A percentile compares a stretch with the other conserved stretches of the same genome.
These are phyloP conservation scores for Ceratocystis papillata DNA, from an alignment of 2,329 filamentous ascomycete species.

Conservation along the genomic window DNA sequence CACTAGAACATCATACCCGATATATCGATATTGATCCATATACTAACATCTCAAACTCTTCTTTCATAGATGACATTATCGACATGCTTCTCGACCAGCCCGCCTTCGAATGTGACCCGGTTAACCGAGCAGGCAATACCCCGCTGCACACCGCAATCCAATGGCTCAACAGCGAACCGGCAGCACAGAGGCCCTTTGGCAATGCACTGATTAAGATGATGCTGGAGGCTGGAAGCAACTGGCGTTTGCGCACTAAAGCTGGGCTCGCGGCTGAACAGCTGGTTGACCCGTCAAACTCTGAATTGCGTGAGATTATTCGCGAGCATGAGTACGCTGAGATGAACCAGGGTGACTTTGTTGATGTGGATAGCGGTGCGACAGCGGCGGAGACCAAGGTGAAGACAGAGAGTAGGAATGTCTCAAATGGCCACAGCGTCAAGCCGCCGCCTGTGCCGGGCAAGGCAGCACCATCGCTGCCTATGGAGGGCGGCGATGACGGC, in stretches of 20 bases:
- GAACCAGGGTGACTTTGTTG: conserved; percentile 49
- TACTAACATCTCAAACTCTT: background rate
- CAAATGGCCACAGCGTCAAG: background rate
- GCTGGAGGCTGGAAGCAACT: conserved; percentile 61
- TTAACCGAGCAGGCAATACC: conserved; percentile 60
- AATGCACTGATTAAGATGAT: conserved; percentile 63
- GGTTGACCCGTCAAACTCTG: conserved; percentile 58
- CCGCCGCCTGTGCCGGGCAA: conserved; percentile 24
- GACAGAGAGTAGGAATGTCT: background rate
- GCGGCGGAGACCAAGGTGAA: background rate
- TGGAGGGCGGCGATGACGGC: conserved; percentile 42
- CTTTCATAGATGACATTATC: conserved; percentile 57
- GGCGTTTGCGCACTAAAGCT: conserved; percentile 55
- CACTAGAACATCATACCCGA: too few relatives aligned
- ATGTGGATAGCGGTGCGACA: conserved; percentile 28
- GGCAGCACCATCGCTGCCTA: conserved; percentile 24
- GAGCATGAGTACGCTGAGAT: conserved; percentile 57
- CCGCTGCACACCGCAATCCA: conserved; percentile 69
- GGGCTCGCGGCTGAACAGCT: conserved; percentile 61
- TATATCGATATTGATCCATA: too few relatives aligned
- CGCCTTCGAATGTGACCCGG: conserved; percentile 72
- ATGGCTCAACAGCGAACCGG: conserved; percentile 59
- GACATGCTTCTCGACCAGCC: conserved; percentile 74
- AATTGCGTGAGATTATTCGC: conserved; percentile 52
- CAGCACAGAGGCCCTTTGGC: conserved; percentile 53